Evolutionary conservation across 768 basidiomycete species (phyloP).

Genomic region (Phylloporus sp.): DNA sequence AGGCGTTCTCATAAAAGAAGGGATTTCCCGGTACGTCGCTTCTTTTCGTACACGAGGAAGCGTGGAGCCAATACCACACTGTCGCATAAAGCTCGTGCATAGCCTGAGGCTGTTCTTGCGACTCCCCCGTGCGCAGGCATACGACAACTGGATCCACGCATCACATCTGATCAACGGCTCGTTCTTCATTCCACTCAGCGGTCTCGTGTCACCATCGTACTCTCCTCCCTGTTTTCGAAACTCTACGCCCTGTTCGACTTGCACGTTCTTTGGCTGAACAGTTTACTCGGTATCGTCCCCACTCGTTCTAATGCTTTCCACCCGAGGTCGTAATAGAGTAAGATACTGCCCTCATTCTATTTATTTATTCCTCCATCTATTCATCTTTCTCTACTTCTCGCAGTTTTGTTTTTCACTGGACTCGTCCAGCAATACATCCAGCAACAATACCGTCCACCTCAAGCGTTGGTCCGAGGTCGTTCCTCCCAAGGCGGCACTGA

Average conservation of each 20-base stretch:
- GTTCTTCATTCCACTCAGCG: neutral
- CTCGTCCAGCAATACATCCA: conserved; percentile 8
- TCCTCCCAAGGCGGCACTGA: conserved; percentile 52
- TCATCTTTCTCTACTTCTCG: neutral
- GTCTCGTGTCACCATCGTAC: neutral
- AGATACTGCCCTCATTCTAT: neutral
- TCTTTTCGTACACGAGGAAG: conserved; percentile 27
- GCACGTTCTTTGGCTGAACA: neutral
- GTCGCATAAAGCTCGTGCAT: conserved; percentile 23
- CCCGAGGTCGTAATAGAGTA: conserved; percentile 22
- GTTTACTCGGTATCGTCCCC: neutral
- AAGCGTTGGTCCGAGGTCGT: conserved; percentile 55
- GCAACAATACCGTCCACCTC: conserved; percentile 10
- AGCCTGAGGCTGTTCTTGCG: conserved; percentile 6
- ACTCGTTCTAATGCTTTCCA: conserved; percentile 18
- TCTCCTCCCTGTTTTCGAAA: neutral
- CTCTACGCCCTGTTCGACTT: neutral
- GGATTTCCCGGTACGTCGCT: conserved; percentile 20
- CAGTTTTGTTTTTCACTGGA: conserved; percentile 26
- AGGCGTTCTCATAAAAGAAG: conserved; percentile 19
- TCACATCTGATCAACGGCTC: neutral
- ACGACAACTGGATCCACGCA: conserved; percentile 15
- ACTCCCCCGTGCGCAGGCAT: conserved; percentile 22
- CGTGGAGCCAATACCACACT: conserved; percentile 6
- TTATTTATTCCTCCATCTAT: neutral